Evolutionary conservation across 2,329 filamentous ascomycete genomes (phyloP).

Genomic region (Penicillium griseofulvum): DNA sequence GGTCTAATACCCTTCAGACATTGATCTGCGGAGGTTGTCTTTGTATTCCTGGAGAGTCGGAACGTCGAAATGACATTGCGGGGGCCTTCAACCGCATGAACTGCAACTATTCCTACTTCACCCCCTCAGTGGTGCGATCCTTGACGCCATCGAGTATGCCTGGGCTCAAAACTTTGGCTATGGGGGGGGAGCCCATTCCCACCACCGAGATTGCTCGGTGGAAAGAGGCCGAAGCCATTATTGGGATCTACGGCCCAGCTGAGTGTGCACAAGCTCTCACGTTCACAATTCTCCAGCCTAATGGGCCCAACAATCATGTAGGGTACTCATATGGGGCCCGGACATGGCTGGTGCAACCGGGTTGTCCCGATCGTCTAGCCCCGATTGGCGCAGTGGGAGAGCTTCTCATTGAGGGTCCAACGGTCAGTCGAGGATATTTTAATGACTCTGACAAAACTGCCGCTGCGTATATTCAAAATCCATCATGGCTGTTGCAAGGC

Average conservation of each 20-base stretch:
- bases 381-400: not conserved
- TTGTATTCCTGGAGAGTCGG: not conserved
- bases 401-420: not conserved
- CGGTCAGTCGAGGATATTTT: not conserved
- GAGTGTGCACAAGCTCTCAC: not conserved
- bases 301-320: not conserved
- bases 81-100: not conserved
- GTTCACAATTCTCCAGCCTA: not conserved
- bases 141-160: not conserved
- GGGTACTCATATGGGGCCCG: not conserved
- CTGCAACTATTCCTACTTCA: not conserved
- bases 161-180: not conserved
- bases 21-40: not conserved
- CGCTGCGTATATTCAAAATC: not conserved
- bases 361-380: not conserved
- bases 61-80: not conserved
- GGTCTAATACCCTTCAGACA: not conserved
- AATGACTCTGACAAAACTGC: not conserved
- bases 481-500: not conserved
- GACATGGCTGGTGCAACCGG: not conserved
- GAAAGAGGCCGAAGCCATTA: not conserved
- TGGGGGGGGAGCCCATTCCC: not conserved
- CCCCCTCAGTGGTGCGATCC: not conserved
- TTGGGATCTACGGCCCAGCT: not conserved
- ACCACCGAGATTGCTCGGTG: not conserved